Base-by-base conservation (phyloP, 2,329 filamentous ascomycete genomes). In the Pestalotiopsis sp. region DNA sequence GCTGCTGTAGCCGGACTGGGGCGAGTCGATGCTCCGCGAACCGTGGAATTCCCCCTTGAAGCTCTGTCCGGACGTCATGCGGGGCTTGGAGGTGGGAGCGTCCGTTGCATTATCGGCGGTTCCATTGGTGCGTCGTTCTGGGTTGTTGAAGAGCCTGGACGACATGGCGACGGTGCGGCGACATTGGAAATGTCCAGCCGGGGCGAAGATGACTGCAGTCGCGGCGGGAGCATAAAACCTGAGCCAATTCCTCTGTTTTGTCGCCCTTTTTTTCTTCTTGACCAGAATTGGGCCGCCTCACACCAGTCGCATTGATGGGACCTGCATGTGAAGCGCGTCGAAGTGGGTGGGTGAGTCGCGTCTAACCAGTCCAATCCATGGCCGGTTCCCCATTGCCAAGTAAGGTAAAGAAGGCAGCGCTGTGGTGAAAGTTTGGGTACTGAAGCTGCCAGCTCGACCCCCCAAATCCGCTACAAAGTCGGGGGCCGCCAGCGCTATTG, bases 91-190 rank as follows among this genome's bases (percentile, higher is more conserved):
- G 38, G n/a, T 74, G 13, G 64, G 39, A 14, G 61, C 62, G 4
- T 52, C 38, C 45, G 63, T 65, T 70, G 69, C 65, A 78, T 75
- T 74, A 63, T 76, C 75, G 70, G 68, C 79, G 75, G 76, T 77
- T 74, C 78, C 81, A 74, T 81, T 83, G 72, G 81, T 77, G 77
- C 84, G 84, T 76, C 81, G 75, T 69, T 80, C 79, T 72, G 76
- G 68, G 72, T 79, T 76, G 68, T 74, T 80, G 71, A 84, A 81
- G 74, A 81, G 79, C 68, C 76, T 75, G n/a, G 77, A 79, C 68
- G 77, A 78, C 77, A 79, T 79, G 64, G 62, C 78, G 68, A 69
- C 67, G 69, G 64, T 59, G 65, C 67, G 71, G 72, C 72, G 70
- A 75, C 76, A 77, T 77, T 69, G 70, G 73, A 69, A 70, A 70